phyloP scores from a whole-genome alignment of 768 basidiomycete genomes.

The Mycena sanguinolenta region DNA sequence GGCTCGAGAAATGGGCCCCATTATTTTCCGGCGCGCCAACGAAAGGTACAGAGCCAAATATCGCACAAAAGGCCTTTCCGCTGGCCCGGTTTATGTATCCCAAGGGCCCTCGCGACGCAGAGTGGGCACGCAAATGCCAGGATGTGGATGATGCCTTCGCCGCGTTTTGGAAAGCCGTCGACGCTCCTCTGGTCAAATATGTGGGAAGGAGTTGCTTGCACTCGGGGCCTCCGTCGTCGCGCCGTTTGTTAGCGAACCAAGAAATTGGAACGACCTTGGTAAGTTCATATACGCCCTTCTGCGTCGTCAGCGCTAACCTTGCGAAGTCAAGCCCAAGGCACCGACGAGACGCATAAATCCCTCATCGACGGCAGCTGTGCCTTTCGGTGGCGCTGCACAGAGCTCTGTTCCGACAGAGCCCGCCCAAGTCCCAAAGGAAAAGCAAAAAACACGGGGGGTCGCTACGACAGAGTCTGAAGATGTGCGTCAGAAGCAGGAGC shows the following conservation, averaged over 20 bases:
- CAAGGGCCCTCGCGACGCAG: conserved; percentile 15
- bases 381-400: conserved; percentile 24
- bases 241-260: conserved; percentile 3
- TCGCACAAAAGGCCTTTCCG: conserved; percentile 3
- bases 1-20: conserved; percentile 10
- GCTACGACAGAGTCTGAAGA: background rate
- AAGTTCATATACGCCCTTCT: background rate
- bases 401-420: background rate
- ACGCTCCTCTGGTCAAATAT: conserved; percentile 1
- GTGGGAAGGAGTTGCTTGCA: conserved; percentile 9
- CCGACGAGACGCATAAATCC: background rate
- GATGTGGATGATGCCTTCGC: background rate
- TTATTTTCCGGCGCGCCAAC: background rate
- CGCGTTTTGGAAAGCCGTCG: conserved; percentile 24
- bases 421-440: background rate
- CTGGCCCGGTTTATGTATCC: conserved; percentile 13
- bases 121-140: conserved; percentile 17
- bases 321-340: background rate
- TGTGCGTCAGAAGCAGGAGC: background rate
- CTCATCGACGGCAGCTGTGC: background rate
- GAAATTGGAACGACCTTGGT: conserved; percentile 17
- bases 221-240: background rate
- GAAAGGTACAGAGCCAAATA: background rate
- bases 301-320: background rate
- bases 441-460: conserved; percentile 13